phyloP scores from a whole-genome alignment of 306 rosid species.

The Cicer chorassanicum region DNA sequence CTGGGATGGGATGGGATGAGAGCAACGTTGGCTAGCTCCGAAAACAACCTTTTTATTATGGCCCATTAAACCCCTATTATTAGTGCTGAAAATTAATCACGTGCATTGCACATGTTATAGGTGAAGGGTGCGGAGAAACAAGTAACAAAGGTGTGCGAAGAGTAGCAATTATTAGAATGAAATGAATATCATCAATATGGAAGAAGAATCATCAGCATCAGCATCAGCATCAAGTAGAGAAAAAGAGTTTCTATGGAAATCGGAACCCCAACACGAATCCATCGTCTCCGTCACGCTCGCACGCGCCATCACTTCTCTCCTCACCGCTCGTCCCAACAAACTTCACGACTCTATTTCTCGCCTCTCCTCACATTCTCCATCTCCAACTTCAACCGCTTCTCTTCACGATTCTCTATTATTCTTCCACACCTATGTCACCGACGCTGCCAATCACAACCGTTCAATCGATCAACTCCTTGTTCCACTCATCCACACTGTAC shows the following conservation, averaged over 20 bases:
- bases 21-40: no score
- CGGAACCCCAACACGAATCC: slow-evolving; percentile 56
- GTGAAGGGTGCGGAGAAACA: no score
- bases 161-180: no score
- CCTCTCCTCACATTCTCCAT: slow-evolving; percentile 51
- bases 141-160: no score
- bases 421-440: slow-evolving; percentile 68
- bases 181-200: slow-evolving; percentile 27
- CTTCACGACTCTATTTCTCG: slow-evolving; percentile 71
- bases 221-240: neutral
- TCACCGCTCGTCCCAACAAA: slow-evolving; percentile 69
- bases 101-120: no score
- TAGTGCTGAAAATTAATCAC: no score
- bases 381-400: slow-evolving; percentile 53
- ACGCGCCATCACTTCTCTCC: slow-evolving; percentile 64
- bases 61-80: no score
- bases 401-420: slow-evolving; percentile 76
- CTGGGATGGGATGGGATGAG: no score
- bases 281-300: slow-evolving; percentile 71
- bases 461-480: slow-evolving; percentile 57
- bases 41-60: no score
- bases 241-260: slow-evolving; percentile 48
- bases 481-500: slow-evolving; percentile 78
- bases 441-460: slow-evolving; percentile 49
- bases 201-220: slow-evolving; percentile 19